Evolutionary conservation across 176 grass and related monocot genomes (phyloP).

Genomic region (Triticum urartu): DNA sequence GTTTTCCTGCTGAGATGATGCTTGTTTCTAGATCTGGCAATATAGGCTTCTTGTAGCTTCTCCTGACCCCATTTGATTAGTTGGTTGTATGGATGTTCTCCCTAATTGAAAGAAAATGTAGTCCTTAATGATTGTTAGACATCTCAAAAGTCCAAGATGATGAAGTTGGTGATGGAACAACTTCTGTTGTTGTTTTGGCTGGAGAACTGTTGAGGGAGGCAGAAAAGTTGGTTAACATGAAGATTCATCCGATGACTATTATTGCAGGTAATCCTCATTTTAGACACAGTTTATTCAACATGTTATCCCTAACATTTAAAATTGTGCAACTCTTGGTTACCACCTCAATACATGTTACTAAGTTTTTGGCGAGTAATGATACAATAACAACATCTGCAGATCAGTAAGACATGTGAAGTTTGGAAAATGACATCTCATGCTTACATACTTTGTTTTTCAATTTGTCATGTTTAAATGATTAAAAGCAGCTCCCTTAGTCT

Average conservation of each 20-base stretch:
- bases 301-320: not conserved
- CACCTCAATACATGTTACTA: not conserved
- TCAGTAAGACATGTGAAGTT: not conserved
- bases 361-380: not conserved
- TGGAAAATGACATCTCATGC: not conserved
- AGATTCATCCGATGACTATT: conserved; percentile 98
- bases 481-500: not conserved
- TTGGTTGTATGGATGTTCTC: not conserved
- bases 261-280: conserved; percentile 72
- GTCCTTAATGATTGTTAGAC: conserved; percentile 66
- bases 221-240: conserved; percentile 88
- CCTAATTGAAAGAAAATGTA: not conserved
- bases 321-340: not conserved
- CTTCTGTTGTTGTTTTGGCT: conserved; percentile 95
- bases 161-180: conserved; percentile 96
- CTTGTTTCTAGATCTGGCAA: not conserved
- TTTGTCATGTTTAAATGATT: not conserved
- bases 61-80: not conserved
- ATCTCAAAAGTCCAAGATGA: conserved; percentile 99
- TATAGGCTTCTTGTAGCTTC: not conserved
- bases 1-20: not conserved
- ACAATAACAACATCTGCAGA: not conserved
- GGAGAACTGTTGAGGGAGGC: conserved; percentile 94
- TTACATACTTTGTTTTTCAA: not conserved
- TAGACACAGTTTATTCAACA: not conserved